Percentiles rank a stretch among this genome's conserved stretches.
These are phyloP conservation scores for Rubroshorea leprosula DNA, from an alignment of 345 rosid species.

Conservation along the genomic window DNA sequence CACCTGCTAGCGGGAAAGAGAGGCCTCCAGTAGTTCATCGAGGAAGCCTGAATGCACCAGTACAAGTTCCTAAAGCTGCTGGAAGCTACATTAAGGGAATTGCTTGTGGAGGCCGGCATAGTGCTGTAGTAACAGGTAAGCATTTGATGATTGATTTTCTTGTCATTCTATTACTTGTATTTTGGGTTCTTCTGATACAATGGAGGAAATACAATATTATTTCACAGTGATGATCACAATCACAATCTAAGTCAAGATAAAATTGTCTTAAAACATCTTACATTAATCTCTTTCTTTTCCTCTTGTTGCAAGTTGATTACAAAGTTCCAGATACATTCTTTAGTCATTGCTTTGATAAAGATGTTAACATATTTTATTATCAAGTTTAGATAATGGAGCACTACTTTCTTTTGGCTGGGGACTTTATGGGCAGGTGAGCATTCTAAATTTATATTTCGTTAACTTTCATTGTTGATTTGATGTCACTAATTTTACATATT, in stretches of 20 bases:
- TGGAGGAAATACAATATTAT: not conserved
- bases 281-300: not conserved
- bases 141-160: conserved; percentile 12
- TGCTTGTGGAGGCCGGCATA: conserved; percentile 87
- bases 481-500: not conserved
- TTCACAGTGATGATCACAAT: not conserved
- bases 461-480: not conserved
- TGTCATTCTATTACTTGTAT: not conserved
- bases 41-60: conserved; percentile 35
- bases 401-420: conserved; percentile 90
- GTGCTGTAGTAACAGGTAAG: conserved; percentile 73
- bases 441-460: not conserved
- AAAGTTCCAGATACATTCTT: not conserved
- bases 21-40: conserved; percentile 28
- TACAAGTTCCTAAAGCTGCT: conserved; percentile 29
- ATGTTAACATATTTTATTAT: not conserved
- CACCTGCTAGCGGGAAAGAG: conserved; percentile 41
- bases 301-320: conserved; percentile 5
- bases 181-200: no score
- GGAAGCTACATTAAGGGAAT: conserved; percentile 64
- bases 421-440: conserved; percentile 73
- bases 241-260: not conserved
- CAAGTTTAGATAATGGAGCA: conserved; percentile 53
- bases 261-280: not conserved
- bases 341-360: conserved; percentile 1